These are phyloP conservation scores for Ogataea glucozyma DNA, from an alignment of 805 yeast species.

Conservation along the genomic window DNA sequence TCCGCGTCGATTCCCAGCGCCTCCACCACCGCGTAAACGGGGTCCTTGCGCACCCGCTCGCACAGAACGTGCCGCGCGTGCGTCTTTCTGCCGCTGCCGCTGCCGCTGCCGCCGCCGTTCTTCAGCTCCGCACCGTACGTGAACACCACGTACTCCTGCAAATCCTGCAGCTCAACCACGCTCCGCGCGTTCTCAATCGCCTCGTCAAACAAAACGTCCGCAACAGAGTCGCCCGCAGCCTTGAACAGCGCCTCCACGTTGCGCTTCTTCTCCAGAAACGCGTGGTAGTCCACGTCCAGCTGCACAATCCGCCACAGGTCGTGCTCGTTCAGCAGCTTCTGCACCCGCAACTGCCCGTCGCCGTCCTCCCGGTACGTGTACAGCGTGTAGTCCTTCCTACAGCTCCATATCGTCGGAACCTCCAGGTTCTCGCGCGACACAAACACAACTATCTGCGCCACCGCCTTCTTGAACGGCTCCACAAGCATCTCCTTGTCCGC, in stretches of 20 bases:
- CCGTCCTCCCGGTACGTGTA: constrained; percentile 46
- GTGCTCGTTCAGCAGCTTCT: constrained; percentile 66
- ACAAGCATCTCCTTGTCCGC: constrained; percentile 32
- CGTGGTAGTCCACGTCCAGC: constrained; percentile 85
- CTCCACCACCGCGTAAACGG: constrained; percentile 62
- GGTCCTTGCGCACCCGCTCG: constrained; percentile 67
- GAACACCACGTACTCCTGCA: constrained; percentile 80
- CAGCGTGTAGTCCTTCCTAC: constrained; percentile 85
- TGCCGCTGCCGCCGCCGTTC: no score
- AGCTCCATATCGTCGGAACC: constrained; percentile 94
- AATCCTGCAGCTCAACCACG: constrained; percentile 82
- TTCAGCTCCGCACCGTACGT: constrained; percentile 60
- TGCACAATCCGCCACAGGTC: constrained; percentile 91
- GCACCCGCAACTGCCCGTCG: constrained; percentile 45
- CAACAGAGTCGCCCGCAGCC: constrained; percentile 50
- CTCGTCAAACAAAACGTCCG: constrained; percentile 59
- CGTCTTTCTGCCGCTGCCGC: constrained; percentile 41
- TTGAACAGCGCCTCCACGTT: constrained; percentile 55
- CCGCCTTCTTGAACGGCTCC: constrained; percentile 65
- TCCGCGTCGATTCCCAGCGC: constrained; percentile 78
- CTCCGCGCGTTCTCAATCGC: constrained; percentile 56
- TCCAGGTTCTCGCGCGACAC: constrained; percentile 78
- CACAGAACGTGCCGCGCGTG: constrained; percentile 63
- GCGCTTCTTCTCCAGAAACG: constrained; percentile 71
- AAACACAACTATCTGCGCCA: constrained; percentile 68